These are phyloP conservation scores for Vitis hybrid DNA, from an alignment of 177 flowering plant genomes.

Conservation along the genomic window DNA sequence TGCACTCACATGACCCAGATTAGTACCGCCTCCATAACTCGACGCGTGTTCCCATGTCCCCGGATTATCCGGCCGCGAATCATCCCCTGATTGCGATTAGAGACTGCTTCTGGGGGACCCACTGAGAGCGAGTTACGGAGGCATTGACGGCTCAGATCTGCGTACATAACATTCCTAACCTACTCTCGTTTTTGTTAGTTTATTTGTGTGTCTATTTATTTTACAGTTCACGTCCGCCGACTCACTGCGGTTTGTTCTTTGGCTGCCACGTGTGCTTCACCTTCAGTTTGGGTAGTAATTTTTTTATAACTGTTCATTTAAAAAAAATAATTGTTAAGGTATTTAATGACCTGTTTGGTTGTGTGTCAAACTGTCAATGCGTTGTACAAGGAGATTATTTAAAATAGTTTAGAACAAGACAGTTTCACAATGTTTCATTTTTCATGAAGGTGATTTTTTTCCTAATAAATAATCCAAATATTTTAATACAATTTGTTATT, in stretches of 20 bases:
- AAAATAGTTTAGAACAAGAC: too few species aligned
- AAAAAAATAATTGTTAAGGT: neutral
- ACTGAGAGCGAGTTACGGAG: slow-evolving; percentile 10
- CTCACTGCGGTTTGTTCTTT: neutral
- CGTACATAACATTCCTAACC: slow-evolving; percentile 11
- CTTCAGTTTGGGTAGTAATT: neutral
- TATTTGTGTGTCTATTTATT: neutral
- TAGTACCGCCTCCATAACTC: neutral
- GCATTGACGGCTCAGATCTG: slow-evolving; percentile 21
- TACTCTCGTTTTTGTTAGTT: slow-evolving; percentile 9
- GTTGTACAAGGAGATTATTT: too few species aligned
- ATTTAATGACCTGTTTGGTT: too few species aligned
- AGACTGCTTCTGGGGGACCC: slow-evolving; percentile 9
- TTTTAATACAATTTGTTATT: too few species aligned
- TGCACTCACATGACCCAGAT: slow-evolving; percentile 21
- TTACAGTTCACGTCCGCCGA: slow-evolving; percentile 1
- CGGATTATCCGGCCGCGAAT: slow-evolving; percentile 12
- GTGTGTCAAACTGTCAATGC: too few species aligned
- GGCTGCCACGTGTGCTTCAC: neutral
- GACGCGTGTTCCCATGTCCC: slow-evolving; percentile 14
- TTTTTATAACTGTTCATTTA: neutral
- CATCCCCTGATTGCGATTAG: slow-evolving; percentile 16
- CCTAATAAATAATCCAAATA: too few species aligned
- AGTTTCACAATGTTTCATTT: too few species aligned
- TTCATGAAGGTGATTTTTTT: too few species aligned